Conservation (phyloP, 441 rosid species). For the Populus tomentosa region DNA sequence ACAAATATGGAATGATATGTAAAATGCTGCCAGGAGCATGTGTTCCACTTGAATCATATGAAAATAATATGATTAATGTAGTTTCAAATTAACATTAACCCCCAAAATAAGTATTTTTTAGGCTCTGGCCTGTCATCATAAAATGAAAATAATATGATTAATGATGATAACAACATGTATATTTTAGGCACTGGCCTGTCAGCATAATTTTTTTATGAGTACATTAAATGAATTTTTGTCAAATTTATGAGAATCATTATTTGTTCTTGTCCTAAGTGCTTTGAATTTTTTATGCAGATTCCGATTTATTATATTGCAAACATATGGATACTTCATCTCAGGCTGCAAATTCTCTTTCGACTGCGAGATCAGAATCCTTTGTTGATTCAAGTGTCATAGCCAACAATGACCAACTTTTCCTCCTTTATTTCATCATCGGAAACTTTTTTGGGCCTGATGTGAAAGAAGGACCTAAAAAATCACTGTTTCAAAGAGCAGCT, state of each 20-base stretch:
- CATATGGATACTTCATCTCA: conserved; percentile 10
- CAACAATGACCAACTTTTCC: conserved; percentile 29
- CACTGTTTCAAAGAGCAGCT: conserved; percentile 34
- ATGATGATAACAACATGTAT: too few species aligned
- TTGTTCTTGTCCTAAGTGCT: neutral
- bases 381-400: neutral
- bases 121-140: too few species aligned
- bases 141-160: too few species aligned
- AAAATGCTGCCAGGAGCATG: neutral
- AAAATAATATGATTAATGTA: too few species aligned
- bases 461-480: conserved; percentile 21
- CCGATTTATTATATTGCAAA: neutral
- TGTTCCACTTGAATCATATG: neutral
- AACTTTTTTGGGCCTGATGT: conserved; percentile 48
- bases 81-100: too few species aligned
- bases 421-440: conserved; percentile 40
- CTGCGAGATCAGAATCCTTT: neutral
- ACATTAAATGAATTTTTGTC: neutral
- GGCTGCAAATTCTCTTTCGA: neutral
- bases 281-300: conserved; percentile 9
- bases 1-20: neutral
- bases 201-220: neutral
- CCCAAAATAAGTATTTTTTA: too few species aligned
- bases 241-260: neutral
- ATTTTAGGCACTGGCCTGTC: neutral